These are phyloP conservation scores for Spathaspora passalidarum DNA, from an alignment of 805 yeast genomes.

Conservation along the genomic window DNA sequence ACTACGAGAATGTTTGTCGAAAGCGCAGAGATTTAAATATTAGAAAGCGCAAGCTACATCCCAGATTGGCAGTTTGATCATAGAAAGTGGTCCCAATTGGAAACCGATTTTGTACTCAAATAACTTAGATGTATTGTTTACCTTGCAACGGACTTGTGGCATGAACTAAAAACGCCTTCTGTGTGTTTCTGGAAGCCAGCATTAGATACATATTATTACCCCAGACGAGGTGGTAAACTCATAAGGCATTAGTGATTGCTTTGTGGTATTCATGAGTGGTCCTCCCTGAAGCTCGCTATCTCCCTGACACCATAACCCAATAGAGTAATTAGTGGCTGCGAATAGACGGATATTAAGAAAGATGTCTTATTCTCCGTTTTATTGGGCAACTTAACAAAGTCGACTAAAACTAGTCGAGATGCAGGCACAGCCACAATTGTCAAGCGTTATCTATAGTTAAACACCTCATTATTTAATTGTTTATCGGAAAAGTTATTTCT, in stretches of 20 bases:
- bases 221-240: background rate
- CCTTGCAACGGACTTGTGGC: background rate
- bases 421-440: background rate
- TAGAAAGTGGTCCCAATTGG: too few species aligned
- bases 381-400: background rate
- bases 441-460: background rate
- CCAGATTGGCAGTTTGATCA: too few species aligned
- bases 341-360: background rate
- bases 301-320: too few species aligned
- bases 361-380: background rate
- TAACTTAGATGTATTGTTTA: background rate
- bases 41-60: too few species aligned
- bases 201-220: background rate
- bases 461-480: background rate
- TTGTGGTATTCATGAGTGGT: background rate
- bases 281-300: too few species aligned
- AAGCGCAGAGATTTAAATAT: too few species aligned
- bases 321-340: too few species aligned
- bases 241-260: background rate
- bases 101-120: background rate
- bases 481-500: background rate
- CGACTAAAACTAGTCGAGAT: background rate
- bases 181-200: background rate
- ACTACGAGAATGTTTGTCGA: too few species aligned
- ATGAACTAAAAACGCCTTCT: too few species aligned